Conservation (phyloP, 2,329 filamentous ascomycete species). For the Rutstroemia sp. region DNA sequence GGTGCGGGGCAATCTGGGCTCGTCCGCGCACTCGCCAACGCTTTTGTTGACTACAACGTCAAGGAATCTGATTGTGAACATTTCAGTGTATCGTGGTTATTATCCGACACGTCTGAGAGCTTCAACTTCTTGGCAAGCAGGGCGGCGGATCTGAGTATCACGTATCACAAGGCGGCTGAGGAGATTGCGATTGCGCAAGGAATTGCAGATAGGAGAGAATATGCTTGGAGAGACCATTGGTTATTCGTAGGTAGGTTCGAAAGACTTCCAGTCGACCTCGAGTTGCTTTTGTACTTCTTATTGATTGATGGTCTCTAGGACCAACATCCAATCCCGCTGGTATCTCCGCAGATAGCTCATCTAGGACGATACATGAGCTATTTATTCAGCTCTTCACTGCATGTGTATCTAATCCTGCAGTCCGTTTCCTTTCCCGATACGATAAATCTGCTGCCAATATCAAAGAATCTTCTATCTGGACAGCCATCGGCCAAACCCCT, state of each 20-base stretch:
- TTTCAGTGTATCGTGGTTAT: constrained; percentile 39
- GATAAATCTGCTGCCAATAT: constrained; percentile 44
- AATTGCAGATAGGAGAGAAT: constrained; percentile 33
- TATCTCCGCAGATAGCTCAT: constrained; percentile 25
- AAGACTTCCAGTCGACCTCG: not conserved
- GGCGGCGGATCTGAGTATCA: constrained; percentile 38
- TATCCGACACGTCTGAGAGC: constrained; percentile 38
- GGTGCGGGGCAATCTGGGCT: constrained; percentile 31
- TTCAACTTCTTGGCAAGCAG: constrained; percentile 37
- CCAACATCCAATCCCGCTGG: constrained; percentile 31
- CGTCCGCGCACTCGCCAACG: constrained; percentile 31
- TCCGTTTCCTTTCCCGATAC: constrained; percentile 38
- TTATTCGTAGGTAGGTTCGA: constrained; percentile 33
- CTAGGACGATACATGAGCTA: constrained; percentile 25
- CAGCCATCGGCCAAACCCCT: constrained; percentile 38
- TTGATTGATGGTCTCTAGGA: not conserved
- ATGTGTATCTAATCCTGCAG: constrained; percentile 26
- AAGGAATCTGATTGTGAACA: constrained; percentile 22
- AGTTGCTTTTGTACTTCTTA: not conserved
- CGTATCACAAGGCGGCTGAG: constrained; percentile 37
- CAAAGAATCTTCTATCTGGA: constrained; percentile 39
- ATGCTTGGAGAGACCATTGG: constrained; percentile 41
- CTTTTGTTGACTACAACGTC: constrained; percentile 31
- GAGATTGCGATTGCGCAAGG: constrained; percentile 36
- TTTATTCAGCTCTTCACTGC: constrained; percentile 31